A percentile compares a stretch with the other conserved stretches of the same genome.
phyloP scores from a whole-genome alignment of 495 filamentous ascomycete species.

The Cercophora scortea region DNA sequence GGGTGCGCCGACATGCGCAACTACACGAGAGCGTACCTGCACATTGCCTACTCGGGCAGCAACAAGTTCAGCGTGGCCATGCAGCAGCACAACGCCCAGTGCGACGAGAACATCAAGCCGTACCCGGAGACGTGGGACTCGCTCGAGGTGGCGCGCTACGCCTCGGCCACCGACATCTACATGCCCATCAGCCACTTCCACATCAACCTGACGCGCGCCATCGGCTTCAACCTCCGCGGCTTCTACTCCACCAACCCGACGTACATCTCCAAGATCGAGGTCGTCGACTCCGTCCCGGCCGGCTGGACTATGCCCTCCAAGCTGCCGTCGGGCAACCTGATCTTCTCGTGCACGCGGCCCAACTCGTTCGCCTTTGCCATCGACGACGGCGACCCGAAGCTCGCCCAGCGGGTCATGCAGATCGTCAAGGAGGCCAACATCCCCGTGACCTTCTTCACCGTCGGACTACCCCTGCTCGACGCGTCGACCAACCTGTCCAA shows the following conservation, averaged over 20 bases:
- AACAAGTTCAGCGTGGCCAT: background rate
- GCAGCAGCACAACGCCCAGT: conserved; percentile 25
- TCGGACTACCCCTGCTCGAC: conserved; percentile 58
- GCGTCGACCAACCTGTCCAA: conserved; percentile 49
- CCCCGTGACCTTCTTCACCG: conserved; percentile 72
- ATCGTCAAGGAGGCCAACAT: conserved; percentile 57
- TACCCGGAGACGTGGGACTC: conserved; percentile 71
- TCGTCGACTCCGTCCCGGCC: conserved; percentile 48
- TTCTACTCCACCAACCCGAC: conserved; percentile 53
- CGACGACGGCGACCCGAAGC: conserved; percentile 62
- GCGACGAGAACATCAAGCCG: conserved; percentile 50
- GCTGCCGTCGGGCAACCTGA: conserved; percentile 51
- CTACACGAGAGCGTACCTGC: conserved; percentile 56
- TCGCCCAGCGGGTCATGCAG: conserved; percentile 55
- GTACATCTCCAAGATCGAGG: conserved; percentile 53
- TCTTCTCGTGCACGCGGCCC: conserved; percentile 60
- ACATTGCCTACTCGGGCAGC: conserved; percentile 54
- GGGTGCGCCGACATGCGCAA: conserved; percentile 53
- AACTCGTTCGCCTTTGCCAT: conserved; percentile 77
- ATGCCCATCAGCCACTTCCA: conserved; percentile 69
- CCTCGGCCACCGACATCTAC: conserved; percentile 55
- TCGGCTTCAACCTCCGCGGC: conserved; percentile 62
- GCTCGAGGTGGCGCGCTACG: conserved; percentile 60
- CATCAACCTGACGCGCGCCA: conserved; percentile 49
- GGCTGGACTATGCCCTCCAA: conserved; percentile 50